Conservation (phyloP, 2,329 filamentous ascomycete species). For the Colletotrichum sp. region DNA sequence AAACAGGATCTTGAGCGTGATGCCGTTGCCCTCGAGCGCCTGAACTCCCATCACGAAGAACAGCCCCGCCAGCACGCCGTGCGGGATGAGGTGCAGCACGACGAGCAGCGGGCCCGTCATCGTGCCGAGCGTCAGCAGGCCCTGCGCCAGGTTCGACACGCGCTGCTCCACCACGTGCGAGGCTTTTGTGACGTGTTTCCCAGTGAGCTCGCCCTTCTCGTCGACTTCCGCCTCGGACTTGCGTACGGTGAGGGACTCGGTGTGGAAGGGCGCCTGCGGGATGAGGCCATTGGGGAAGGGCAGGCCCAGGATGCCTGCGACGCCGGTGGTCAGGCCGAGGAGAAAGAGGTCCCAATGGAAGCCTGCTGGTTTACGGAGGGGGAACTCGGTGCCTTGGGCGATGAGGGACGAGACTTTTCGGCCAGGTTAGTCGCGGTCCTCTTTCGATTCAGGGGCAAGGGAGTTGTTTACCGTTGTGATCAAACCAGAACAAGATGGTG, state of each 20-base stretch:
- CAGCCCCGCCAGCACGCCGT: conserved; percentile 78
- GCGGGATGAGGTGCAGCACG: conserved; percentile 78
- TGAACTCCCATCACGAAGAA: conserved; percentile 88
- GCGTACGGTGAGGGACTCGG: conserved; percentile 74
- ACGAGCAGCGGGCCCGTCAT: conserved; percentile 77
- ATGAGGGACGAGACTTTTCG: conserved; percentile 78
- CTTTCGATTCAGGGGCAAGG: background rate
- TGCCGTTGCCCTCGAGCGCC: conserved; percentile 76
- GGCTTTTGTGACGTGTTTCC: conserved; percentile 54
- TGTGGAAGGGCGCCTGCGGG: conserved; percentile 84
- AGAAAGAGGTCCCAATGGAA: conserved; percentile 89
- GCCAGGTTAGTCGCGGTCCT: rapidly evolving
- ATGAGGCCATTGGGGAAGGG: conserved; percentile 86
- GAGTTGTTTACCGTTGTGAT: conserved; percentile 73
- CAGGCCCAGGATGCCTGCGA: conserved; percentile 76
- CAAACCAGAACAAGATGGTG: conserved; percentile 87
- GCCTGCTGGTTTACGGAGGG: conserved; percentile 78
- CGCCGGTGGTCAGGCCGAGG: conserved; percentile 76
- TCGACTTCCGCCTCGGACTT: conserved; percentile 55
- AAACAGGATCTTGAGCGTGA: conserved; percentile 76
- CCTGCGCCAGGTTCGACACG: conserved; percentile 78
- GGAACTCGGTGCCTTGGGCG: conserved; percentile 82
- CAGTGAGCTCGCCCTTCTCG: conserved; percentile 59
- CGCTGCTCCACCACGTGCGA: conserved; percentile 79
- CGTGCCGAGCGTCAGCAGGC: conserved; percentile 77